Evolutionary conservation across 257 asterid genomes (phyloP), one percentile per base, ranked within the genome.

Genomic region (Buddleja alternifolia): DNA sequence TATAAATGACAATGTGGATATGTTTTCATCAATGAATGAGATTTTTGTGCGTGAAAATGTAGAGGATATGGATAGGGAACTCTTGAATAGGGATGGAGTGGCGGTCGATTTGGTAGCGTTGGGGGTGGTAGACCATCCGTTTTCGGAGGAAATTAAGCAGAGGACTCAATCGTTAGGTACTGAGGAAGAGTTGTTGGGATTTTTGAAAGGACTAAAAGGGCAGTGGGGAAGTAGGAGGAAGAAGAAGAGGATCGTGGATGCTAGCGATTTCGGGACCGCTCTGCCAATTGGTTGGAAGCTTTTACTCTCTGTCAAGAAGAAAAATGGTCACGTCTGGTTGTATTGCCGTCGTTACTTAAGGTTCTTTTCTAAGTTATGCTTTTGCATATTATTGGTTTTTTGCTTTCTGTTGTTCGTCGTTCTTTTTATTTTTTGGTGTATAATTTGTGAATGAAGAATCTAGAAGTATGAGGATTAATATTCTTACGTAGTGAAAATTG

Each of bases 271-370:
- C 10, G 98, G 98, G 66, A 67, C 73, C 29, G 75, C 60, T 19
- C 77, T 93, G 79, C 98, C 96, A 0, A 60, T 71, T 60, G 95
- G 97, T 32, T 93, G 97, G 97, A 82, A 81, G 77, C 87, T 90
- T 55, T 66, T 71, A 78, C 88, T 93, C 25, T 67, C 88, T 39
- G 53, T 88, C 59, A 84, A 86, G 87, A 90, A 81, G 87, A 84
- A 81, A 74, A 81, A 67, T n/a, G 92, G 89, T 37, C 78, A 60
- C 16, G 80, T 72, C 19, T 83, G 90, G 86, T 54, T 88, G 74
- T 70, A 72, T 78, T 90, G 96, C 72, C 84, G 90, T 17, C 87
- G 93, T 19, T 93, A 86, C 79, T 81, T 90, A 88, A 93, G 97
- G 98, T 93, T 75, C 61, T 53, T 57, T 66, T 56, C 11, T 29